Conservation (phyloP, 2,329 filamentous ascomycete species). For the Scytalidium lignicola region DNA sequence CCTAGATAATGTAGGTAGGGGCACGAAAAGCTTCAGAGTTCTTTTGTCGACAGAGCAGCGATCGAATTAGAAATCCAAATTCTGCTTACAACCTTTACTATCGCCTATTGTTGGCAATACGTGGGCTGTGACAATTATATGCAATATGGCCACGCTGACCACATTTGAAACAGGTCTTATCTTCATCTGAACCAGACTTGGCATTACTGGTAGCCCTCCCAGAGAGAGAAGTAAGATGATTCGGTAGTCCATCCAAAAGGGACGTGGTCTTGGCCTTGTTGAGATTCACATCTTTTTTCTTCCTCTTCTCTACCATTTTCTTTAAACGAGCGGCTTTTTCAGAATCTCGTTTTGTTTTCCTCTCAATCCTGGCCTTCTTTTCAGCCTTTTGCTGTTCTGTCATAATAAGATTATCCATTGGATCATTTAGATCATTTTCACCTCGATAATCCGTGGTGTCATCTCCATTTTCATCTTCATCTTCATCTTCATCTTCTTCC, state of each 20-base stretch:
- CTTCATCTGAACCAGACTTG: conserved; percentile 27
- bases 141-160: conserved; percentile 56
- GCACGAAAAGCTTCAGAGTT: too few species aligned
- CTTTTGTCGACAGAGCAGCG: too few species aligned
- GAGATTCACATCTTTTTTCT: conserved; percentile 63
- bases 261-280: conserved; percentile 31
- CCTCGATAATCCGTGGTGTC: conserved; percentile 21
- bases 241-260: not conserved
- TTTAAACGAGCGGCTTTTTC: conserved; percentile 41
- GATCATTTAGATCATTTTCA: conserved; percentile 32
- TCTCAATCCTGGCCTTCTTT: conserved; percentile 35
- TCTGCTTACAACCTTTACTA: not conserved
- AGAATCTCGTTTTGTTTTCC: conserved; percentile 41
- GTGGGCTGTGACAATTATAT: conserved; percentile 45
- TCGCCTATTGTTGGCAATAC: not conserved
- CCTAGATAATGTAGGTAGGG: too few species aligned
- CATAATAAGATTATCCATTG: conserved; percentile 38
- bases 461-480: conserved; percentile 23
- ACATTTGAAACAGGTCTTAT: conserved; percentile 51
- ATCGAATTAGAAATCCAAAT: not conserved
- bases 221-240: not conserved
- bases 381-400: conserved; percentile 39
- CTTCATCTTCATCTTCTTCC: conserved; percentile 23
- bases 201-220: conserved; percentile 57
- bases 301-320: conserved; percentile 52